Conservation (phyloP, 495 filamentous ascomycete genomes). For the Penicillium robsamsonii region DNA sequence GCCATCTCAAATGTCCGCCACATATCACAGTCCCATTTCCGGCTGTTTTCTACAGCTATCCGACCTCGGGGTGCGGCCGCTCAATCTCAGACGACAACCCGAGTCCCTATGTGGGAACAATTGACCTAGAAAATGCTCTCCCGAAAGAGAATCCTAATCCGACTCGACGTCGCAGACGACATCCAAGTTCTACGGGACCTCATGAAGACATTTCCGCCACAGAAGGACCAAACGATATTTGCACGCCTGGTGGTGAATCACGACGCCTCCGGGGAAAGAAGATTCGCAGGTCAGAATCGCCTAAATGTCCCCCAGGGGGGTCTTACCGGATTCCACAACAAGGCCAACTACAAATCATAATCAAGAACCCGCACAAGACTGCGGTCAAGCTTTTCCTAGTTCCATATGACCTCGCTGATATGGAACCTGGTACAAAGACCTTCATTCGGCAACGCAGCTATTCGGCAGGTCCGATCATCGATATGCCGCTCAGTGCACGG, state of each 20-base stretch:
- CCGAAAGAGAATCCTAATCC: constrained; percentile 43
- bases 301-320: constrained; percentile 73
- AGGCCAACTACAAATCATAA: constrained; percentile 94
- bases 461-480: constrained; percentile 82
- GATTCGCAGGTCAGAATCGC: constrained; percentile 64
- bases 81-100: constrained; percentile 73
- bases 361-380: constrained; percentile 95
- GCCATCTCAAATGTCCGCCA: constrained; percentile 78
- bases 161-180: constrained; percentile 43
- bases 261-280: constrained; percentile 47
- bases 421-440: constrained; percentile 93
- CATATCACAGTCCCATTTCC: constrained; percentile 94
- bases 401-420: constrained; percentile 92
- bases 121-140: constrained; percentile 84
- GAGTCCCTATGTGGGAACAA: constrained; percentile 92
- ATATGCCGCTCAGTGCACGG: constrained; percentile 55
- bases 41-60: constrained; percentile 94
- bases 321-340: constrained; percentile 94
- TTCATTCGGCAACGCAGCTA: constrained; percentile 95
- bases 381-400: constrained; percentile 94
- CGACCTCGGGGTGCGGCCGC: constrained; percentile 58
- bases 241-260: constrained; percentile 21
- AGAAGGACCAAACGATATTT: constrained; percentile 15
- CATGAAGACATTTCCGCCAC: constrained; percentile 10
- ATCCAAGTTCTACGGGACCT: constrained; percentile 45